Conservation (phyloP, 2,329 filamentous ascomycete species). For the Grosmannia clavigera region DNA sequence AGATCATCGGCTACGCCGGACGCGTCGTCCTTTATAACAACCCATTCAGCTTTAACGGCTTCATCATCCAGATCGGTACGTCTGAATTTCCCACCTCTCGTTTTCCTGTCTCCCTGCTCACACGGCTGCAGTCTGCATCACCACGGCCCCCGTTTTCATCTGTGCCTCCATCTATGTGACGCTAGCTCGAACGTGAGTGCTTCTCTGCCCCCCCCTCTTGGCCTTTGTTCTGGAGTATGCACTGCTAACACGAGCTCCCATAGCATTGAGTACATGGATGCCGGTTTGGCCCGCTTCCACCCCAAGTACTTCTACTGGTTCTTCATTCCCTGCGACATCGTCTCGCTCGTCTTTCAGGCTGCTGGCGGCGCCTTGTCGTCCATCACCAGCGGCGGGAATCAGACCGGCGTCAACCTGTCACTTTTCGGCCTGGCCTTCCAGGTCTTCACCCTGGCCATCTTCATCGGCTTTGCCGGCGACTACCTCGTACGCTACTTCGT, state of each 20-base stretch:
- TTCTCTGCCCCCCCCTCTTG: not conserved
- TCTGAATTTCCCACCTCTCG: not conserved
- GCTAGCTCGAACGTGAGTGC: constrained; percentile 21
- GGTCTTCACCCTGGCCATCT: constrained; percentile 40
- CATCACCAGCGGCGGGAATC: constrained; percentile 29
- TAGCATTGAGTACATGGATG: constrained; percentile 25
- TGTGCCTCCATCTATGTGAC: constrained; percentile 56
- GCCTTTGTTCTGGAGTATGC: not conserved
- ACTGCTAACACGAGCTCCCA: not conserved
- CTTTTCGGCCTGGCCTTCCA: constrained; percentile 47
- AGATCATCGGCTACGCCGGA: constrained; percentile 51
- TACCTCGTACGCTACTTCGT: constrained; percentile 31
- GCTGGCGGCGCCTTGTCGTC: constrained; percentile 40
- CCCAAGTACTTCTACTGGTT: constrained; percentile 29
- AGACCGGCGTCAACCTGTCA: constrained; percentile 34
- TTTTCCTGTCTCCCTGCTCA: not conserved
- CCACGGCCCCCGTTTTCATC: constrained; percentile 41
- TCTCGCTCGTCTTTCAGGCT: constrained; percentile 43
- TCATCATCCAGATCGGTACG: constrained; percentile 53
- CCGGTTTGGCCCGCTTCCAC: constrained; percentile 26
- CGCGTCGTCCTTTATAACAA: constrained; percentile 44
- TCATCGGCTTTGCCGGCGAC: constrained; percentile 34
- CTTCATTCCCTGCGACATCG: constrained; percentile 39
- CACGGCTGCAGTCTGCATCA: constrained; percentile 38
- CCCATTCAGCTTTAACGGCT: constrained; percentile 45